Percentiles rank a stretch among this genome's conserved stretches.
phyloP scores from a whole-genome alignment of 306 rosid species.

The Dalbergia oliveri region DNA sequence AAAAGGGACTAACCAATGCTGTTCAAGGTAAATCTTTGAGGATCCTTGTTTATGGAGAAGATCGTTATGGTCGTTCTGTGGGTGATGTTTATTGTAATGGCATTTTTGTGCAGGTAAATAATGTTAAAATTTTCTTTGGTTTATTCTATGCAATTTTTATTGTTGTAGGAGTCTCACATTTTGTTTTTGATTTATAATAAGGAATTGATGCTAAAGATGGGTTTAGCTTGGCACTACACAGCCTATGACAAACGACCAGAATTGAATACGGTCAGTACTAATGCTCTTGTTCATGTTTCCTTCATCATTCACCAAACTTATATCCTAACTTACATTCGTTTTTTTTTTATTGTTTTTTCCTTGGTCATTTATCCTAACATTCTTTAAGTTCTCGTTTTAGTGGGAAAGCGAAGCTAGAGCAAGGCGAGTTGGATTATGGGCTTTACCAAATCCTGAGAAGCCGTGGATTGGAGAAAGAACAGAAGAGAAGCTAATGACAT shows the following conservation, averaged over 20 bases:
- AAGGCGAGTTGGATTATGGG: conserved; percentile 87
- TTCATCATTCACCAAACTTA: conserved; percentile 18
- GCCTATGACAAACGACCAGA: conserved; percentile 85
- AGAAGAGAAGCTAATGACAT: conserved; percentile 50
- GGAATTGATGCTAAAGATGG: conserved; percentile 59
- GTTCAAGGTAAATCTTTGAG: conserved; percentile 78
- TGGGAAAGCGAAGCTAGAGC: conserved; percentile 81
- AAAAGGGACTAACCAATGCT: conserved; percentile 64
- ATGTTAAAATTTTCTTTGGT: background rate
- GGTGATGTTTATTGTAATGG: conserved; percentile 80
- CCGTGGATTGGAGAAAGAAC: conserved; percentile 88
- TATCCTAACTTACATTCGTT: background rate
- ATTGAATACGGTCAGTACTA: conserved; percentile 60
- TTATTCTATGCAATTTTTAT: background rate
- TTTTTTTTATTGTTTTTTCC: too few species aligned
- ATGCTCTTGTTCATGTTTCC: background rate
- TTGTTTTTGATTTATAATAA: background rate
- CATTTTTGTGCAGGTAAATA: conserved; percentile 76
- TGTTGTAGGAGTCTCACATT: background rate
- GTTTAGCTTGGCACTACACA: conserved; percentile 88
- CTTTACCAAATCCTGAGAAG: conserved; percentile 83
- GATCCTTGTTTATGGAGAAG: conserved; percentile 76
- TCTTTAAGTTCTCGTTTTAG: conserved; percentile 41
- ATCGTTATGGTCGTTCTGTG: conserved; percentile 83
- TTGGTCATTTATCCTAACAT: too few species aligned